Evolutionary conservation across 2,329 filamentous ascomycete species (phyloP).

Genomic region (Emericellopsis atlantica): DNA sequence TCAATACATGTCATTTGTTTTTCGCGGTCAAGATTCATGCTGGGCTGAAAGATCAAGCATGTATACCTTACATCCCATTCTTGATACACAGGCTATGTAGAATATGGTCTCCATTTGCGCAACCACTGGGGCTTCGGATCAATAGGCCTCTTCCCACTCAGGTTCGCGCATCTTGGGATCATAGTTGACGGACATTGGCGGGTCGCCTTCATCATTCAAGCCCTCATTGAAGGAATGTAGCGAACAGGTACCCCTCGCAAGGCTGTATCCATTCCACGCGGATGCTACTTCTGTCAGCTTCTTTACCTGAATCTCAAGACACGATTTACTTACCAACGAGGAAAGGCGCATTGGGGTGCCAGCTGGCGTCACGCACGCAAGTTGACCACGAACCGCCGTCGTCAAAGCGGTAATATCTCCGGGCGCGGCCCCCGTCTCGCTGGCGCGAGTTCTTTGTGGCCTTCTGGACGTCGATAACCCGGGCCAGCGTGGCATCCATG

Average conservation of each 20-base stretch:
- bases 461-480: constrained; percentile 62
- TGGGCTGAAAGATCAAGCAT: no score
- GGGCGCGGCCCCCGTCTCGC: constrained; percentile 23
- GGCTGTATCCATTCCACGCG: constrained; percentile 68
- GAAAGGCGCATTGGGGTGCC: constrained; percentile 77
- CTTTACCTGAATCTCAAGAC: neutral
- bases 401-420: constrained; percentile 39
- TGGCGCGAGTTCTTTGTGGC: constrained; percentile 54
- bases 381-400: constrained; percentile 54
- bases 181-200: constrained; percentile 27
- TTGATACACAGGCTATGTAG: no score
- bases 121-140: no score
- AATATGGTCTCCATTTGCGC: no score
- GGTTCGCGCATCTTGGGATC: constrained; percentile 21
- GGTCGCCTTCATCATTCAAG: constrained; percentile 49
- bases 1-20: no score
- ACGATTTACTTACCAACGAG: constrained; percentile 44
- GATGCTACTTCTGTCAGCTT: constrained; percentile 43
- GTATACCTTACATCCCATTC: no score
- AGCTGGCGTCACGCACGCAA: constrained; percentile 77
- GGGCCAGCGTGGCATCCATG: constrained; percentile 73
- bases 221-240: constrained; percentile 68
- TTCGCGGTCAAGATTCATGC: no score
- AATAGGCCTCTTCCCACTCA: constrained; percentile 34
- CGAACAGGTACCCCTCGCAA: constrained; percentile 61